A percentile compares a stretch with the other conserved stretches of the same genome.
phyloP scores from a whole-genome alignment of 1,284 basidiomycete genomes.

The Microbotryum lychnidis-dioicae region DNA sequence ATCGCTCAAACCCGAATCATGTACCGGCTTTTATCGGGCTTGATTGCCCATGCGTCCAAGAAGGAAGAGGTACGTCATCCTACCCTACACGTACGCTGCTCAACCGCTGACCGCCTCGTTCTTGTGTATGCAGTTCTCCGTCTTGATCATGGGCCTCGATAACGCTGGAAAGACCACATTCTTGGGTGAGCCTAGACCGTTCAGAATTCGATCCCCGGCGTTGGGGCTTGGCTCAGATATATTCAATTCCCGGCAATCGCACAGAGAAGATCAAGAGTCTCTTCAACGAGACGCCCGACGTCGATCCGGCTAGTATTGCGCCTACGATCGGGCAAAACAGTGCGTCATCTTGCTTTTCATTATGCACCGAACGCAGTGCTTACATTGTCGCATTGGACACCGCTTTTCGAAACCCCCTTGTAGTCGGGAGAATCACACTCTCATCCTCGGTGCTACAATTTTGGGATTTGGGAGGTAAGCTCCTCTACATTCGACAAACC shows the following conservation, averaged over 20 bases:
- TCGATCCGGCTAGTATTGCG: conserved; percentile 78
- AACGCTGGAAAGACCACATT: conserved; percentile 70
- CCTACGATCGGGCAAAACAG: conserved; percentile 94
- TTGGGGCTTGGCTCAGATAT: too few relatives aligned
- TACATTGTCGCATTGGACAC: too few relatives aligned
- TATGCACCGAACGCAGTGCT: too few relatives aligned
- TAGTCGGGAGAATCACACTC: conserved; percentile 76
- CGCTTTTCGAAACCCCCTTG: too few relatives aligned
- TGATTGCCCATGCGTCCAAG: conserved; percentile 78
- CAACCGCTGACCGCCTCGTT: too few relatives aligned
- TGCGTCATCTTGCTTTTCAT: conserved; percentile 40
- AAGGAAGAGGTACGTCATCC: conserved; percentile 59
- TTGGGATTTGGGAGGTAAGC: conserved; percentile 71
- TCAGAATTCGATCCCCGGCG: too few relatives aligned
- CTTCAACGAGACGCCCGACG: conserved; percentile 74
- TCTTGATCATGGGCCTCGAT: conserved; percentile 73
- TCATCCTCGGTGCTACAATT: conserved; percentile 87
- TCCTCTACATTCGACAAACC: too few relatives aligned
- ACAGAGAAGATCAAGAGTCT: conserved; percentile 79
- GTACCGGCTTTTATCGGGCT: conserved; percentile 84
- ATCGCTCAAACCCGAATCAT: conserved; percentile 41
- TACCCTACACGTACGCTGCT: too few relatives aligned
- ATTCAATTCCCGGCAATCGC: too few relatives aligned
- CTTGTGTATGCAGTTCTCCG: conserved; percentile 51
- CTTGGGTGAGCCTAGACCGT: conserved; percentile 1